phyloP scores from a whole-genome alignment of 208 protist species.

The Balamuthia mandrillaris region DNA sequence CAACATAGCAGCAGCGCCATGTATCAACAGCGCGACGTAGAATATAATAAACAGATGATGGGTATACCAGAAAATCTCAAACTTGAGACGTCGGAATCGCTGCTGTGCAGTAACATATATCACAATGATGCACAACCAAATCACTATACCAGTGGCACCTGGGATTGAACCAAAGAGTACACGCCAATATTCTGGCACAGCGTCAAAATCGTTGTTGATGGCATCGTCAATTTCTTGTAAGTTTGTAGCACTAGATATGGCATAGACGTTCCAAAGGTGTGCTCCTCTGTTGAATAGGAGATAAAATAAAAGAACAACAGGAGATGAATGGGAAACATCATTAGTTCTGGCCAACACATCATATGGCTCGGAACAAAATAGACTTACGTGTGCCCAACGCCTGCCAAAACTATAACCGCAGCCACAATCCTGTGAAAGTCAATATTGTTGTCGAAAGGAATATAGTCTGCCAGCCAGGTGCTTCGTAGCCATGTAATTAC shows the following conservation, averaged over 20 bases:
- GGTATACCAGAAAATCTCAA: constrained; percentile 78
- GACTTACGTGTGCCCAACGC: constrained; percentile 52
- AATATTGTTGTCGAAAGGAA: constrained; percentile 71
- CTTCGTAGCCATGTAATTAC: constrained; percentile 56
- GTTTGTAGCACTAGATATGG: neutral
- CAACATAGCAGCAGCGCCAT: constrained; percentile 49
- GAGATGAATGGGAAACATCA: neutral
- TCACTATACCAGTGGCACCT: neutral
- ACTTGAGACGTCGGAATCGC: constrained; percentile 59
- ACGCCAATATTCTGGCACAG: neutral
- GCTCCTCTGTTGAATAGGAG: neutral
- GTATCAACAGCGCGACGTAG: constrained; percentile 58
- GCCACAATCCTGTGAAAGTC: constrained; percentile 63
- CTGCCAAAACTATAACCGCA: constrained; percentile 50
- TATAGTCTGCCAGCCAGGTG: constrained; percentile 40
- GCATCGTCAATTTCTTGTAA: constrained; percentile 40
- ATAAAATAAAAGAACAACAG: neutral
- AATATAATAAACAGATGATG: constrained; percentile 79
- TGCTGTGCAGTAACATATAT: neutral
- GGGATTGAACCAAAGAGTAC: neutral
- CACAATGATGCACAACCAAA: neutral
- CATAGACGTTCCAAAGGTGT: neutral
- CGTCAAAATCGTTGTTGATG: neutral
- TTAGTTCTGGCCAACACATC: too few species aligned
- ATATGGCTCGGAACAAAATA: neutral